Conservation (phyloP, 441 rosid species). For the Erysimum pusillum region DNA sequence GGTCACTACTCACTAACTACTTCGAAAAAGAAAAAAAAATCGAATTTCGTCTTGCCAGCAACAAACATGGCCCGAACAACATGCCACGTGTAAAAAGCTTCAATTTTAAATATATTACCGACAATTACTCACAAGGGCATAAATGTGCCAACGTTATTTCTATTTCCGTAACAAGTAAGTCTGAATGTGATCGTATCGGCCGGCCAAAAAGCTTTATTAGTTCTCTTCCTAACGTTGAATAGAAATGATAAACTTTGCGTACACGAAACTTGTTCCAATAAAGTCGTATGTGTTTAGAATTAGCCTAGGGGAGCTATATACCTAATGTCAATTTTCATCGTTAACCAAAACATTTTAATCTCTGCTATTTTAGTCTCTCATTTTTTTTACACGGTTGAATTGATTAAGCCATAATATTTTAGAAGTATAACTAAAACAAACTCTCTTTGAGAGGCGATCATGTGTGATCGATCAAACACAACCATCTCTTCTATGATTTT, state of each 20-base stretch:
- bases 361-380: background rate
- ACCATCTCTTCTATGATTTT: no score
- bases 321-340: background rate
- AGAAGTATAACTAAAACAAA: background rate
- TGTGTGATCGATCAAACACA: no score
- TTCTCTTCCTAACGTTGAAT: background rate
- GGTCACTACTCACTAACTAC: background rate
- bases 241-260: background rate
- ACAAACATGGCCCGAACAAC: background rate
- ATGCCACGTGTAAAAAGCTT: background rate
- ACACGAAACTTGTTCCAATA: background rate
- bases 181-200: background rate
- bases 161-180: background rate
- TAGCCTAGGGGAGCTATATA: background rate
- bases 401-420: background rate
- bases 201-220: background rate
- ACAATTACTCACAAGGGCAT: background rate
- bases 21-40: no score
- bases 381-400: no score
- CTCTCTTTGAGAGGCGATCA: no score
- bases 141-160: background rate
- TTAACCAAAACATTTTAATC: background rate
- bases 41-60: background rate
- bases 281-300: background rate
- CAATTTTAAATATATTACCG: background rate